A percentile compares a stretch with the other conserved stretches of the same genome.
Conservation (phyloP, 495 filamentous ascomycete genomes). For the Podospora bellae-mahoneyi region DNA sequence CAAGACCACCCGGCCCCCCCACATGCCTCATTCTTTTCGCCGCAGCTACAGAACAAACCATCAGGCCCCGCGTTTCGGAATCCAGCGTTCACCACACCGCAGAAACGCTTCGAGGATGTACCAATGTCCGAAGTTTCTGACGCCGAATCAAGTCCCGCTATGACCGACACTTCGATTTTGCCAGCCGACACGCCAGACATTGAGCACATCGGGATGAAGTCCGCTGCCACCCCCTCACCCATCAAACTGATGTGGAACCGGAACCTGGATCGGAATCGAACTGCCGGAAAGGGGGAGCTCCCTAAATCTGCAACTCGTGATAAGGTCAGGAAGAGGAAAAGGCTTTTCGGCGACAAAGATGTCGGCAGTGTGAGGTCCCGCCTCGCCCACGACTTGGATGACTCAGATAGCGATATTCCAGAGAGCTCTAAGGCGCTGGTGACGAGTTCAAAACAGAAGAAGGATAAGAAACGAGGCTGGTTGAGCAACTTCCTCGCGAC, state of each 20-base stretch:
- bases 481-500: constrained; percentile 61
- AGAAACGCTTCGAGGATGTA: constrained; percentile 63
- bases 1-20: constrained; percentile 38
- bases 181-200: constrained; percentile 46
- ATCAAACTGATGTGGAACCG: constrained; percentile 39
- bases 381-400: constrained; percentile 51
- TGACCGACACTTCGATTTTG: constrained; percentile 62
- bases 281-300: constrained; percentile 44
- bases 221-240: constrained; percentile 40
- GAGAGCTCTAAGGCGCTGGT: constrained; percentile 11
- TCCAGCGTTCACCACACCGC: constrained; percentile 74
- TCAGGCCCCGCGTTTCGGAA: constrained; percentile 57
- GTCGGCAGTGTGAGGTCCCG: constrained; percentile 43
- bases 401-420: constrained; percentile 50
- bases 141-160: constrained; percentile 75
- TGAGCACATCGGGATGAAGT: constrained; percentile 34
- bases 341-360: constrained; percentile 40
- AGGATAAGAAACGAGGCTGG: constrained; percentile 33
- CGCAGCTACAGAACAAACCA: constrained; percentile 32
- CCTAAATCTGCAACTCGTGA: constrained; percentile 30
- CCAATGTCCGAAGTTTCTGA: constrained; percentile 64
- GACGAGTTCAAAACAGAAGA: neutral
- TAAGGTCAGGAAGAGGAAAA: constrained; percentile 48
- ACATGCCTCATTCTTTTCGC: constrained; percentile 38
- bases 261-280: constrained; percentile 45